These are phyloP conservation scores for Schizonepeta tenuifolia DNA, from an alignment of 257 asterid species.

Conservation along the genomic window DNA sequence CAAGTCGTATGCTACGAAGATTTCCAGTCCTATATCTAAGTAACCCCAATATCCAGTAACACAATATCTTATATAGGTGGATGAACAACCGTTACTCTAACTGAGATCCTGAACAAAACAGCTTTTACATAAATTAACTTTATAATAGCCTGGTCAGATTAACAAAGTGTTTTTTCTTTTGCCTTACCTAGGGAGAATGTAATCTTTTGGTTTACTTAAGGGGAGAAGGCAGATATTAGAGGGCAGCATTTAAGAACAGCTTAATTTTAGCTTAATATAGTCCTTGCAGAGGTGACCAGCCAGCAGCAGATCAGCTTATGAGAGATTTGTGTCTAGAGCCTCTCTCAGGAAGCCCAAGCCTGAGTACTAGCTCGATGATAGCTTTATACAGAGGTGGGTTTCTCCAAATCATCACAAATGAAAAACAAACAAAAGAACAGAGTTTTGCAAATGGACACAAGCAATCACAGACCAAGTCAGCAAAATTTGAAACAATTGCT, in stretches of 20 bases:
- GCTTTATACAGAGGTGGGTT: slow-evolving; percentile 7
- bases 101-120: not conserved
- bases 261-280: not conserved
- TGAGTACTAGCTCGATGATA: not conserved
- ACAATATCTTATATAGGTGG: not conserved
- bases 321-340: slow-evolving; percentile 8
- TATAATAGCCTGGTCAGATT: not conserved
- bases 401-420: not conserved
- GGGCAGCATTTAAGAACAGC: not conserved
- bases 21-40: not conserved
- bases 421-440: slow-evolving; percentile 19
- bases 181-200: slow-evolving; percentile 17
- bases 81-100: not conserved
- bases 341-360: slow-evolving; percentile 5
- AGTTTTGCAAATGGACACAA: not conserved
- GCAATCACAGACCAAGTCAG: slow-evolving; percentile 21
- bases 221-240: not conserved
- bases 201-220: not conserved
- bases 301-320: slow-evolving; percentile 16
- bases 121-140: not conserved
- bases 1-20: slow-evolving; percentile 2
- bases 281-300: not conserved
- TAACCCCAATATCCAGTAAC: not conserved
- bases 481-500: slow-evolving; percentile 9
- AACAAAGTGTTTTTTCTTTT: not conserved